phyloP scores from a whole-genome alignment of 2,329 filamentous ascomycete genomes.

The Tolypocladium guangdongense region DNA sequence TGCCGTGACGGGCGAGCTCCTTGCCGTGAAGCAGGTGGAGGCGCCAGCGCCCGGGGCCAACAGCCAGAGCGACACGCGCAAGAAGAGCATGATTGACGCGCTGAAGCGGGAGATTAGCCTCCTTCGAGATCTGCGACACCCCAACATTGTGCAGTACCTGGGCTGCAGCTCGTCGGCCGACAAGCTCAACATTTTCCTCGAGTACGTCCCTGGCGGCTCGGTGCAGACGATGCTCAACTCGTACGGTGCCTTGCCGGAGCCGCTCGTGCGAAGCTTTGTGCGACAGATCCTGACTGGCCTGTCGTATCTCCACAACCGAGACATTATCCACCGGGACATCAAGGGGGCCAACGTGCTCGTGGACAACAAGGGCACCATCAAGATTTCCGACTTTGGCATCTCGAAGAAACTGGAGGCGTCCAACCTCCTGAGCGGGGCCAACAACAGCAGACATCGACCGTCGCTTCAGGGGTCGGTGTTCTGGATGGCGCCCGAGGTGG shows the following conservation, averaged over 20 bases:
- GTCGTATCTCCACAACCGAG: conserved; percentile 83
- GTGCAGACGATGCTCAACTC: conserved; percentile 98
- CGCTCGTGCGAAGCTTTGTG: conserved; percentile 90
- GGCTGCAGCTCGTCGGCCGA: conserved; percentile 87
- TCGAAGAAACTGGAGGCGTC: conserved; percentile 94
- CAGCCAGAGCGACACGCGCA: conserved; percentile 75
- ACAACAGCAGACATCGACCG: conserved; percentile 56
- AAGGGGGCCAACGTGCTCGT: conserved; percentile 98
- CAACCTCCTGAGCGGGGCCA: conserved; percentile 62
- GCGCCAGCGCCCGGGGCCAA: conserved; percentile 68
- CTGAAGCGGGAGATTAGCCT: conserved; percentile 94
- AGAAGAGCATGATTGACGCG: conserved; percentile 97
- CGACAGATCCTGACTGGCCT: conserved; percentile 89
- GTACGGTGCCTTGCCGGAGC: conserved; percentile 89
- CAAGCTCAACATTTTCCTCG: conserved; percentile 97
- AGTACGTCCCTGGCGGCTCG: conserved; percentile 94
- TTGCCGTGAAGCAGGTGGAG: conserved; percentile 97
- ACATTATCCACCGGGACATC: conserved; percentile 98
- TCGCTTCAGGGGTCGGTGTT: conserved; percentile 96
- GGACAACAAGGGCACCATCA: conserved; percentile 97
- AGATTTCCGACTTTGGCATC: conserved; percentile 98
- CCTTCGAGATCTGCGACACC: conserved; percentile 84
- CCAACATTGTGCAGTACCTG: conserved; percentile 96
- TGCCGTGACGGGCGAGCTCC: conserved; percentile 89
- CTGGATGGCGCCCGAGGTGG: conserved; percentile 99